Percentiles rank a stretch among this genome's conserved stretches.
These are phyloP conservation scores for Aspergillus ochraceus DNA, from an alignment of 2,329 filamentous ascomycete species.

Conservation along the genomic window DNA sequence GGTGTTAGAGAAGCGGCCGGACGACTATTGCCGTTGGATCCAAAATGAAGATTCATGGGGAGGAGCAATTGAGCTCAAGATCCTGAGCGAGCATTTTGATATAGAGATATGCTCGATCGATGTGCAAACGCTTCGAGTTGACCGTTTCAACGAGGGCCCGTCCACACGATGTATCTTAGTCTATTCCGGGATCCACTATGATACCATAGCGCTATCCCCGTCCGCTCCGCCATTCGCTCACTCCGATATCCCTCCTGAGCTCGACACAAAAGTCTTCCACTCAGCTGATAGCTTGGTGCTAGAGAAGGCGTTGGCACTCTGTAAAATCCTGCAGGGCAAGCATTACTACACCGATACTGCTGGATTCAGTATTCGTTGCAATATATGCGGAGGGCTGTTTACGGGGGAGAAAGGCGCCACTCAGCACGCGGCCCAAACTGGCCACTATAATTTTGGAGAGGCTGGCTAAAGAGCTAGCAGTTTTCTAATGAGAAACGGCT, in stretches of 20 bases:
- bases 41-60: slow-evolving; percentile 82
- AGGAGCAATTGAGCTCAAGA: slow-evolving; percentile 84
- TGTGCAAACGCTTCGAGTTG: slow-evolving; percentile 67
- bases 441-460: slow-evolving; percentile 53
- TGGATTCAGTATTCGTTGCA: slow-evolving; percentile 76
- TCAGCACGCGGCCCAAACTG: slow-evolving; percentile 48
- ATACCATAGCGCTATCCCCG: slow-evolving; percentile 76
- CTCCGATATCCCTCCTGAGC: slow-evolving; percentile 65
- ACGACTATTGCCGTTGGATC: slow-evolving; percentile 80
- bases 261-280: slow-evolving; percentile 76
- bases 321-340: slow-evolving; percentile 64
- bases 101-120: slow-evolving; percentile 85
- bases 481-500: background rate
- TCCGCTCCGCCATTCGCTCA: slow-evolving; percentile 58
- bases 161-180: slow-evolving; percentile 73
- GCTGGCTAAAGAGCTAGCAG: slow-evolving; percentile 28
- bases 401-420: slow-evolving; percentile 49
- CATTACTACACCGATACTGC: slow-evolving; percentile 90
- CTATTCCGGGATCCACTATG: slow-evolving; percentile 93
- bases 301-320: slow-evolving; percentile 64
- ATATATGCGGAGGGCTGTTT: slow-evolving; percentile 51
- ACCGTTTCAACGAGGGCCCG: slow-evolving; percentile 76
- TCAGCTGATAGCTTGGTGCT: slow-evolving; percentile 55
- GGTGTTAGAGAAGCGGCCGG: slow-evolving; percentile 70
- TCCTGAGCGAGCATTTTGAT: slow-evolving; percentile 79